These are phyloP conservation scores for Starmerella tilneyi DNA, from an alignment of 805 yeast genomes.

Conservation along the genomic window DNA sequence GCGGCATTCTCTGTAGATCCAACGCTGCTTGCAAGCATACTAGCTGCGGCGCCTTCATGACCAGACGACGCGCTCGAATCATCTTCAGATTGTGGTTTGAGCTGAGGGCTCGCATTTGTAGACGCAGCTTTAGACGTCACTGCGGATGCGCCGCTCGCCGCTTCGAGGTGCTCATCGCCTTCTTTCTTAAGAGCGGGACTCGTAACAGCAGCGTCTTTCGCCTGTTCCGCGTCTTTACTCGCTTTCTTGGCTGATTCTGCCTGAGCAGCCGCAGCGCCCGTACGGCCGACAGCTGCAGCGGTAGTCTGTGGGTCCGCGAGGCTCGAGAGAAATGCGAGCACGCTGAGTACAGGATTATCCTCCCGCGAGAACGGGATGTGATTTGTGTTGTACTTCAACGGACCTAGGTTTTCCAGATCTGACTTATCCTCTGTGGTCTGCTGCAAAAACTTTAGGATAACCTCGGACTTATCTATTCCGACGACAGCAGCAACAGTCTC, in stretches of 20 bases:
- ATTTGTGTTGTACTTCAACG: constrained; percentile 63
- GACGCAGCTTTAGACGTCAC: too few relatives aligned
- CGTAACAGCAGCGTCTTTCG: neutral
- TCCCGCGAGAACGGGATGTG: constrained; percentile 73
- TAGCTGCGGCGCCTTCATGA: too few relatives aligned
- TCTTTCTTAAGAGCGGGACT: neutral
- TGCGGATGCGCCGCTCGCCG: too few relatives aligned
- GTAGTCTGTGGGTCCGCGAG: constrained; percentile 81
- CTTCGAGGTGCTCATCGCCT: neutral
- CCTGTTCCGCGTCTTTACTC: constrained; percentile 5
- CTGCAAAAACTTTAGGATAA: constrained; percentile 67
- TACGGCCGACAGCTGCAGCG: constrained; percentile 54
- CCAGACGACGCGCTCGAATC: too few relatives aligned
- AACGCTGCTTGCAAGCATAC: too few relatives aligned
- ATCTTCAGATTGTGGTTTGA: too few relatives aligned
- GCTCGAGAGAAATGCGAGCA: constrained; percentile 77
- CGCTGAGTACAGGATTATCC: constrained; percentile 89
- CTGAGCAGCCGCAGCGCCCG: constrained; percentile 2
- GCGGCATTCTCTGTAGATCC: too few relatives aligned
- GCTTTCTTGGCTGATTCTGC: neutral
- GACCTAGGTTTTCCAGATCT: constrained; percentile 50
- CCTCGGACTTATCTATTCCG: constrained; percentile 57
- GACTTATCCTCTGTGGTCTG: constrained; percentile 67
- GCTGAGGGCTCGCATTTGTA: too few relatives aligned
- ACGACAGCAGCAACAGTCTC: constrained; percentile 56